Evolutionary conservation across 441 rosid genomes (phyloP).

Genomic region (Syzygium syzygioides): DNA sequence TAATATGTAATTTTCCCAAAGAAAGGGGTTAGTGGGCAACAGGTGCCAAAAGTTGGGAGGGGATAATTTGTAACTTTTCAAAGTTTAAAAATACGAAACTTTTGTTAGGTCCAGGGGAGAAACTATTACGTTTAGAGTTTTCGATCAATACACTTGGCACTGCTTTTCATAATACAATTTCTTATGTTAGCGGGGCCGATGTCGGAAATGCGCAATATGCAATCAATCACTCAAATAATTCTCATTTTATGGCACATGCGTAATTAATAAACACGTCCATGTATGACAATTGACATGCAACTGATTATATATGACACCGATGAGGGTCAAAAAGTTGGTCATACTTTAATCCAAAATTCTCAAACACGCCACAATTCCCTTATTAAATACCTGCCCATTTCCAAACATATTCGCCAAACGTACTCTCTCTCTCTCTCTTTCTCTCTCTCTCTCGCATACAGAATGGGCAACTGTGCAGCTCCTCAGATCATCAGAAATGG

Average conservation of each 20-base stretch:
- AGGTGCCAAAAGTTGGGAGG: background rate
- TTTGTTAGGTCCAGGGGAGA: no score
- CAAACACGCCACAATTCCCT: background rate
- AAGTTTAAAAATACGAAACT: background rate
- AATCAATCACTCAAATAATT: background rate
- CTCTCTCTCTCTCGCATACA: background rate
- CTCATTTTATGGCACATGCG: background rate
- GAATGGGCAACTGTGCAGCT: constrained; percentile 2
- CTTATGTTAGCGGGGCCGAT: background rate
- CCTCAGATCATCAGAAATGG: background rate
- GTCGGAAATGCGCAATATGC: background rate
- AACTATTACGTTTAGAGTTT: no score
- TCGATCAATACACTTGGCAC: background rate
- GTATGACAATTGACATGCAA: no score
- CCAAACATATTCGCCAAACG: background rate
- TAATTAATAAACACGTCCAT: no score
- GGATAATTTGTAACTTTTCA: background rate
- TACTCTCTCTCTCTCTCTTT: background rate
- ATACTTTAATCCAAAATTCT: no score
- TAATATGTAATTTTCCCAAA: background rate
- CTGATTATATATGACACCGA: no score
- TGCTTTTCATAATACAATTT: background rate
- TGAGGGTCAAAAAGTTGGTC: no score
- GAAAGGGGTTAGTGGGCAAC: background rate
- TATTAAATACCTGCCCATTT: background rate